Conservation (phyloP, 2,329 filamentous ascomycete genomes). For the Arthrobotrys sphaeroides region DNA sequence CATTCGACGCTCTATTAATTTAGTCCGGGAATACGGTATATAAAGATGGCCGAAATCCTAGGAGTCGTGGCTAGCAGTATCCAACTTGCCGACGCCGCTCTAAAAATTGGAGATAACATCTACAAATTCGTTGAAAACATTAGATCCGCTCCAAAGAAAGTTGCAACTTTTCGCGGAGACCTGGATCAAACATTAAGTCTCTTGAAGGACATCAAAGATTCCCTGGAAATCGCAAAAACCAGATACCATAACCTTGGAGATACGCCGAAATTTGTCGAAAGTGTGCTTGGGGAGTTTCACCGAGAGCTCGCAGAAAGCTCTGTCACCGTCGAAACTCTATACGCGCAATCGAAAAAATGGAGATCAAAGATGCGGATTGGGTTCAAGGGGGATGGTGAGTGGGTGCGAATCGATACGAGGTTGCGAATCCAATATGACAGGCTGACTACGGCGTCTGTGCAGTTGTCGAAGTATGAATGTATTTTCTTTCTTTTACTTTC, state of each 20-base stretch:
- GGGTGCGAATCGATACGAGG: slow-evolving; percentile 30
- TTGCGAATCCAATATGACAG: slow-evolving; percentile 21
- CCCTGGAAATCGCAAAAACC: slow-evolving; percentile 1
- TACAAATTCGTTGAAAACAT: slow-evolving; percentile 29
- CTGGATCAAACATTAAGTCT: slow-evolving; percentile 16
- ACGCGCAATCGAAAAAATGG: slow-evolving; percentile 21
- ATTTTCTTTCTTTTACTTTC: background rate
- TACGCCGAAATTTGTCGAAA: slow-evolving; percentile 7
- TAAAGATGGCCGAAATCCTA: slow-evolving; percentile 43
- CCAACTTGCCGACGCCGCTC: slow-evolving; percentile 21
- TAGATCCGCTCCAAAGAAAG: slow-evolving; percentile 21
- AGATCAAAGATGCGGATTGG: slow-evolving; percentile 25
- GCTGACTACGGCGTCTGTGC: slow-evolving; percentile 48
- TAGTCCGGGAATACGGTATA: background rate
- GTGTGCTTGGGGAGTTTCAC: slow-evolving; percentile 2
- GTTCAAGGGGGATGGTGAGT: slow-evolving; percentile 38
- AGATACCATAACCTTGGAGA: slow-evolving; percentile 23
- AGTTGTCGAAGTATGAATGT: slow-evolving; percentile 50
- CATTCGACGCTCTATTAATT: background rate
- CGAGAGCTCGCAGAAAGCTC: slow-evolving; percentile 16
- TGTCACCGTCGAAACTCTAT: slow-evolving; percentile 8
- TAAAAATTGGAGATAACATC: slow-evolving; percentile 23
- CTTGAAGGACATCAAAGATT: background rate
- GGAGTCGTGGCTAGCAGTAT: slow-evolving; percentile 30
- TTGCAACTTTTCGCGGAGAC: slow-evolving; percentile 3